phyloP scores from a whole-genome alignment of 108 stramenopile genomes.

The Bacterosira constricta region DNA sequence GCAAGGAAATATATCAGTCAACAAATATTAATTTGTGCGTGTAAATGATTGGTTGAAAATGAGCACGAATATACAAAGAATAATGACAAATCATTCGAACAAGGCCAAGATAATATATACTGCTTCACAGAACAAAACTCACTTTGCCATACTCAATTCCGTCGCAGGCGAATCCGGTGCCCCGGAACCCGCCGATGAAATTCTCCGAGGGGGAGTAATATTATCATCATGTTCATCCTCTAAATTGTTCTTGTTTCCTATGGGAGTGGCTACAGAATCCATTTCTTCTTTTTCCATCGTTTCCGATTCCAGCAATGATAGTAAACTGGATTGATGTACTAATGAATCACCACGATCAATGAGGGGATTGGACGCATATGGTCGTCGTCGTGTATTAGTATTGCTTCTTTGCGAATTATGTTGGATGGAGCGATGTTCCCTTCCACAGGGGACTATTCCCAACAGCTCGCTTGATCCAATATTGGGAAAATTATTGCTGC shows the following conservation, averaged over 20 bases:
- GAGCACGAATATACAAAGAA: no score
- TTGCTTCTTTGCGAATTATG: neutral
- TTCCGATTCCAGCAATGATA: slow-evolving; percentile 23
- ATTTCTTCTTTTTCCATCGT: neutral
- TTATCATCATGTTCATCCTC: neutral
- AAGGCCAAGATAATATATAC: no score
- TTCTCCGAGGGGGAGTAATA: neutral
- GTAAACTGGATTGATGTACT: slow-evolving; percentile 1
- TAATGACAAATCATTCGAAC: neutral
- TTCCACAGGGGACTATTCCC: no score
- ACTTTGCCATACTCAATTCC: slow-evolving; percentile 8
- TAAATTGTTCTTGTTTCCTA: neutral
- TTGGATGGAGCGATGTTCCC: no score
- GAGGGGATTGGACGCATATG: slow-evolving; percentile 27
- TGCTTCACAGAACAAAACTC: neutral
- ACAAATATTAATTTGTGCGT: no score
- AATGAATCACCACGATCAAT: slow-evolving; percentile 23
- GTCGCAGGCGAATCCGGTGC: neutral
- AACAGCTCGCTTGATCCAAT: no score
- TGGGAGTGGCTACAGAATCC: neutral
- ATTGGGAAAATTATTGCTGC: no score
- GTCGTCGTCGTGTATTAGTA: slow-evolving; percentile 16
- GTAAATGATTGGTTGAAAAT: no score
- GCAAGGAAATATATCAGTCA: neutral
- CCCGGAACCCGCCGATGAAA: neutral